Evolutionary conservation across 192 early-diverging fungal species (phyloP), one percentile per base, ranked within the genome.

Genomic region (Podila epigama): DNA sequence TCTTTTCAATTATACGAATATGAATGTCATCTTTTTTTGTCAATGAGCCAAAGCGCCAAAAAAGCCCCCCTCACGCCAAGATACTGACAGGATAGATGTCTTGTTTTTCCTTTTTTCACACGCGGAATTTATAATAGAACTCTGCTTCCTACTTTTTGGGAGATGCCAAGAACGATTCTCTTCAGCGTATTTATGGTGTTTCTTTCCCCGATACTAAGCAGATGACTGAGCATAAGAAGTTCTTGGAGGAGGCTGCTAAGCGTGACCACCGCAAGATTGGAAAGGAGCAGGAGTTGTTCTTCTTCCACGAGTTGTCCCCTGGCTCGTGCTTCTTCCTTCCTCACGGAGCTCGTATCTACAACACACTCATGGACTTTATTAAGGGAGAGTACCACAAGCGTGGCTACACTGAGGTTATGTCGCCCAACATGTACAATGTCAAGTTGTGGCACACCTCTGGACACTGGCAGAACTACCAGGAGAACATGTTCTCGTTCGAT

Each of bases 201-300:
- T 97, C 97, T 58, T 99, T 99, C 92, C 98, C 98, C 15, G 98
- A 99, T 73, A 91, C 88, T 77, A 98, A 99, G 91, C 90, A 93
- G 82, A 91, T 99, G 94, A 92, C 92, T 58, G 92, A 97, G 84
- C 92, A 96, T 82, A 94, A 96, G 79, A 86, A 93, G 75, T 98
- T 99, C 81, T 77, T 99, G 79, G 96, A 93, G 68, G 97, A 98
- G 82, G 97, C 97, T 25, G 91, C 93, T 29, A 96, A 96, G 89
- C 89, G 95, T 67, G 96, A 98, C 79, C 96, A 97, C 83, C 92
- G 95, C 68, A 97, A 94, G 84, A 95, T 99, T 66, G 98, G 98
- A 58, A 82, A 90, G 84, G 93, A 97, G 81, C 98, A 99, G 85
- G 98, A 99, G 73, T 89, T 99, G 60, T 99, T 96, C 92, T 98